A percentile compares a stretch with the other conserved stretches of the same genome.
Evolutionary conservation across 352 stramenopile species (phyloP).

Genomic region (Phytophthora fragariaefolia): DNA sequence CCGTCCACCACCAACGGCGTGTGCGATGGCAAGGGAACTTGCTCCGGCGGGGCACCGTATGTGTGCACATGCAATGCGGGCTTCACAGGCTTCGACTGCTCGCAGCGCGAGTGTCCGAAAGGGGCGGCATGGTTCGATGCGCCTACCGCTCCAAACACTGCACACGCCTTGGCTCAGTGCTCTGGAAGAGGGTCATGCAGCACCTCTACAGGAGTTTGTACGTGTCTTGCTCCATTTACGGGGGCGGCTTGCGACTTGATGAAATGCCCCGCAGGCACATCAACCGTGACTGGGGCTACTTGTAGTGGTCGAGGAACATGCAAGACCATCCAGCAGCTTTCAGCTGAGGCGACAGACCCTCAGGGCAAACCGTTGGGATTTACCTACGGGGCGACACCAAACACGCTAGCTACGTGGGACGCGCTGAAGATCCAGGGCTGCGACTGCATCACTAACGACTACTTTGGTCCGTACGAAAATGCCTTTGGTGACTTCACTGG

Average conservation of each 20-base stretch:
- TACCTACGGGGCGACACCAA: slow-evolving; percentile 73
- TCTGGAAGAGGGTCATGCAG: slow-evolving; percentile 70
- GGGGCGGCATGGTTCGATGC: slow-evolving; percentile 76
- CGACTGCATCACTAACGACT: slow-evolving; percentile 63
- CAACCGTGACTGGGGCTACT: slow-evolving; percentile 14
- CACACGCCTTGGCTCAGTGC: slow-evolving; percentile 55
- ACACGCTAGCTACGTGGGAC: slow-evolving; percentile 80
- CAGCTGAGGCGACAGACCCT: slow-evolving; percentile 36
- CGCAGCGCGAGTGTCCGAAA: slow-evolving; percentile 53
- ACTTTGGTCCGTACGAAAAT: slow-evolving; percentile 70
- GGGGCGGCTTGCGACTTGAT: slow-evolving; percentile 79
- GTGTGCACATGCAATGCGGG: slow-evolving; percentile 69
- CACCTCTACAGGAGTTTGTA: slow-evolving; percentile 57
- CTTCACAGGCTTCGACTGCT: slow-evolving; percentile 67
- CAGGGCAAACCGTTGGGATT: slow-evolving; percentile 56
- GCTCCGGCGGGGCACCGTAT: slow-evolving; percentile 49
- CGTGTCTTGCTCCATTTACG: slow-evolving; percentile 74
- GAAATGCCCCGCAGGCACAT: slow-evolving; percentile 43
- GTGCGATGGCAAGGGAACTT: slow-evolving; percentile 61
- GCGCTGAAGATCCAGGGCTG: slow-evolving; percentile 87
- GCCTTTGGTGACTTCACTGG: slow-evolving; percentile 57
- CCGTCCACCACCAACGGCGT: slow-evolving; percentile 38
- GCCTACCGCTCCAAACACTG: slow-evolving; percentile 53
- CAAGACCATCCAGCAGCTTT: slow-evolving; percentile 77
- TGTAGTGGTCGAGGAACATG: slow-evolving; percentile 83